Conservation (phyloP, 768 basidiomycete genomes). For the Lentinula boryana region DNA sequence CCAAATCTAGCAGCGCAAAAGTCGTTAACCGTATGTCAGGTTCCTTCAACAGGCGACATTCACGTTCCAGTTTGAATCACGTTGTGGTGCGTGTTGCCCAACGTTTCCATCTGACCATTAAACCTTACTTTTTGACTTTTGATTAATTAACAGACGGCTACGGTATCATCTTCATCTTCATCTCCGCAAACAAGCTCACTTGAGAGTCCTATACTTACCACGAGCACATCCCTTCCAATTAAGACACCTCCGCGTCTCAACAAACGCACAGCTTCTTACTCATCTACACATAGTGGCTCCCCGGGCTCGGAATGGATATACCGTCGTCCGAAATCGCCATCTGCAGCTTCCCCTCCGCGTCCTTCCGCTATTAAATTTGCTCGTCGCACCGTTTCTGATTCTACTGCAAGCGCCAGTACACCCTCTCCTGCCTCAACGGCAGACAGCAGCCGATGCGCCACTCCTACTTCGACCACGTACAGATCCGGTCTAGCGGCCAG, state of each 20-base stretch:
- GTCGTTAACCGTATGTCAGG: conserved; percentile 3
- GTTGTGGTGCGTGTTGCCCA: conserved; percentile 1
- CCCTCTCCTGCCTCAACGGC: conserved; percentile 6
- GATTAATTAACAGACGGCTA: conserved; percentile 9
- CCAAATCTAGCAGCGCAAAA: conserved; percentile 12
- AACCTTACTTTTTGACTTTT: neutral
- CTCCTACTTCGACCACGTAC: conserved; percentile 2
- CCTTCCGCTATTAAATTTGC: conserved; percentile 7
- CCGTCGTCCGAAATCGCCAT: conserved; percentile 32
- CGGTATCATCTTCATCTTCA: conserved; percentile 10
- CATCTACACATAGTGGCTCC: conserved; percentile 1
- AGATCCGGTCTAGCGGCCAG: neutral
- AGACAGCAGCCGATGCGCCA: conserved; percentile 3
- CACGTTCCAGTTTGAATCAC: conserved; percentile 3
- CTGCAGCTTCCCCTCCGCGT: conserved; percentile 13
- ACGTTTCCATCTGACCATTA: neutral
- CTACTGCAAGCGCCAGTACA: neutral
- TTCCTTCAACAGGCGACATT: conserved; percentile 3
- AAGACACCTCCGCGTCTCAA: neutral
- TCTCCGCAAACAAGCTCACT: conserved; percentile 8
- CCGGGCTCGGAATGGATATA: conserved; percentile 36
- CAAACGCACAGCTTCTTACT: conserved; percentile 2
- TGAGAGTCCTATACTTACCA: neutral
- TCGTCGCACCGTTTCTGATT: conserved; percentile 1
- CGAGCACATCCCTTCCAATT: neutral